A percentile compares a stretch with the other conserved stretches of the same genome.
Evolutionary conservation across 345 rosid species (phyloP).

Genomic region (Barbarea vulgaris): DNA sequence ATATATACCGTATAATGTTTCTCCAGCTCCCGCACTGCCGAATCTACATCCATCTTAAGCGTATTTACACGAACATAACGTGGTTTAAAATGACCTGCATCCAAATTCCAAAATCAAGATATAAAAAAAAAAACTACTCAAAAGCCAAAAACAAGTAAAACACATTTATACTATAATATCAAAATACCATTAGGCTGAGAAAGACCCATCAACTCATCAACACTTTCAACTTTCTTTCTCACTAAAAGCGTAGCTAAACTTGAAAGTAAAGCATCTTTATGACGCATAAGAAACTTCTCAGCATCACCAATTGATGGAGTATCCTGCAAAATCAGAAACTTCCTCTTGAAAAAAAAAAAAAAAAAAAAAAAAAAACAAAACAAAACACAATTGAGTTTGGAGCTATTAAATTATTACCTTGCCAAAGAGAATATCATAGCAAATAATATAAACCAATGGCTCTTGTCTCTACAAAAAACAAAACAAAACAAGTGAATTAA

Average conservation of each 20-base stretch:
- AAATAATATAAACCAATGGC: slow-evolving; percentile 65
- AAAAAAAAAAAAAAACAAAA: slow-evolving; percentile 2
- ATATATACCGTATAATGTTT: slow-evolving; percentile 57
- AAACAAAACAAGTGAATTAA: background rate
- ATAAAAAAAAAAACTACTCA: background rate
- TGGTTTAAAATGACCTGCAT: slow-evolving; percentile 67
- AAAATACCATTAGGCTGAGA: slow-evolving; percentile 56
- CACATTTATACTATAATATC: background rate
- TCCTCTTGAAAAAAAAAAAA: slow-evolving; percentile 28
- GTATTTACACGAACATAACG: slow-evolving; percentile 90
- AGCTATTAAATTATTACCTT: slow-evolving; percentile 50
- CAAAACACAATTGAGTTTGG: background rate
- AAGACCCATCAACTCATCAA: slow-evolving; percentile 62
- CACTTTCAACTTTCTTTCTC: slow-evolving; percentile 57
- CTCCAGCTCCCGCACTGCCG: slow-evolving; percentile 62
- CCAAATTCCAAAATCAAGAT: slow-evolving; percentile 28
- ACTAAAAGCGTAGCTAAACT: slow-evolving; percentile 65
- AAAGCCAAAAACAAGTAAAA: background rate
- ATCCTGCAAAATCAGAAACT: slow-evolving; percentile 49
- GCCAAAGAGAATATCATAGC: slow-evolving; percentile 81
- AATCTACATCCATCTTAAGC: slow-evolving; percentile 68
- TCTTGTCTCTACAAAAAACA: slow-evolving; percentile 63
- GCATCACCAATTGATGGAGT: slow-evolving; percentile 65
- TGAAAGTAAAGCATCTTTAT: slow-evolving; percentile 54
- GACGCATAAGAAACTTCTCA: slow-evolving; percentile 68